A percentile compares a stretch with the other conserved stretches of the same genome.
These are phyloP conservation scores for Ogataea neopini DNA, from an alignment of 805 yeast genomes.

Conservation along the genomic window DNA sequence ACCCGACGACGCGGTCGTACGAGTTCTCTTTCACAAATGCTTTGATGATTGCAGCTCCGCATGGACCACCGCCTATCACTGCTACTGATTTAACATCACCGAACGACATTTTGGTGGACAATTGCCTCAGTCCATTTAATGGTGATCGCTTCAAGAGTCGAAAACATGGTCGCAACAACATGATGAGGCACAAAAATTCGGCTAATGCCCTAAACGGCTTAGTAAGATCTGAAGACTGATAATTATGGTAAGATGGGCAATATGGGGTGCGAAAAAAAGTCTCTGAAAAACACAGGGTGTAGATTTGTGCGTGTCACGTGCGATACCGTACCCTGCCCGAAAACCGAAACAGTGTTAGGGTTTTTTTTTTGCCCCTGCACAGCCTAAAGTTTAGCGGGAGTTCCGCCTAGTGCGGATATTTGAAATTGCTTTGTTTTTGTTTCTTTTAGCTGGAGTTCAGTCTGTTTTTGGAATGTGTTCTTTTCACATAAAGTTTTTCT, in stretches of 20 bases:
- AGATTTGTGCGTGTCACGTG: neutral
- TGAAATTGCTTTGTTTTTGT: conserved; percentile 1
- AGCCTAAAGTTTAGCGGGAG: neutral
- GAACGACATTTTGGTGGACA: conserved; percentile 11
- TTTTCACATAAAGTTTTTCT: neutral
- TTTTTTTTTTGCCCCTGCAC: neutral
- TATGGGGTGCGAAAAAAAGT: neutral
- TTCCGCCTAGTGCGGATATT: neutral
- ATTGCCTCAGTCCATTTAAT: neutral
- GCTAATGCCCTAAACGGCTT: too few species aligned
- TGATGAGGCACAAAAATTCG: neutral
- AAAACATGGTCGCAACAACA: neutral
- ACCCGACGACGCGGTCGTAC: conserved; percentile 52
- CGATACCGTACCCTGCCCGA: neutral
- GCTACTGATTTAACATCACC: conserved; percentile 44
- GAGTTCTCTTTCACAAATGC: conserved; percentile 56
- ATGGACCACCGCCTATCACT: conserved; percentile 79
- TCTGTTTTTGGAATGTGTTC: neutral
- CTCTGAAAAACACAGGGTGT: neutral
- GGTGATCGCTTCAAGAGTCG: neutral
- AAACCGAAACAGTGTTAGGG: neutral
- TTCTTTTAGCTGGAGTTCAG: neutral
- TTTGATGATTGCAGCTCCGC: conserved; percentile 66
- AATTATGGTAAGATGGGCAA: neutral
- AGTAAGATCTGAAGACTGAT: too few species aligned